A percentile compares a stretch with the other conserved stretches of the same genome.
These are phyloP conservation scores for Bacidia rubella DNA, from an alignment of 495 filamentous ascomycete species.

Conservation along the genomic window DNA sequence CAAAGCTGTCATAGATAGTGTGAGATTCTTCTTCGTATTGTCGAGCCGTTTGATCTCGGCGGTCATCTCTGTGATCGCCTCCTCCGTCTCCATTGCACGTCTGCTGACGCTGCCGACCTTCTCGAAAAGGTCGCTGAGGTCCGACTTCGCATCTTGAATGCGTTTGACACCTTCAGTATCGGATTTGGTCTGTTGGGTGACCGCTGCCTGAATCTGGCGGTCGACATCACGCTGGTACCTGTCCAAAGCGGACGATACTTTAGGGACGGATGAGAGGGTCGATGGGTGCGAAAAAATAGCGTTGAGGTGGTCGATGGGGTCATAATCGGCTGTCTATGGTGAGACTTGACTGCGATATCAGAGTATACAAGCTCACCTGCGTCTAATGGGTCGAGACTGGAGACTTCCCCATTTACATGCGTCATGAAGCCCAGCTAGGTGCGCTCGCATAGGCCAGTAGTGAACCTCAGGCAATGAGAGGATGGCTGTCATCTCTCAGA, in stretches of 20 bases:
- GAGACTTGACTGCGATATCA: constrained; percentile 10
- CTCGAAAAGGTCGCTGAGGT: constrained; percentile 78
- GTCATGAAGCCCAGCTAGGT: constrained; percentile 16
- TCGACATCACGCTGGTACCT: constrained; percentile 76
- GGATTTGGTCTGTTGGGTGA: constrained; percentile 68
- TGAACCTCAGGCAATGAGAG: too few relatives aligned
- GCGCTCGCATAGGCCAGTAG: too few relatives aligned
- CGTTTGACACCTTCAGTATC: constrained; percentile 78
- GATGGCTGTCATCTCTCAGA: too few relatives aligned
- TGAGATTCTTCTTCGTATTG: constrained; percentile 90
- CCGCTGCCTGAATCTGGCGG: constrained; percentile 59
- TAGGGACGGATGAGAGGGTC: constrained; percentile 63
- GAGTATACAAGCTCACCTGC: constrained; percentile 9
- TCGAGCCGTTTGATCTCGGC: constrained; percentile 98
- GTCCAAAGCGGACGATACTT: constrained; percentile 57
- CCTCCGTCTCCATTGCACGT: constrained; percentile 81
- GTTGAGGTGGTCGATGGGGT: constrained; percentile 89
- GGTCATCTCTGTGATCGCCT: constrained; percentile 96
- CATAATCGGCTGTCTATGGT: constrained; percentile 63
- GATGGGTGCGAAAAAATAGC: constrained; percentile 84
- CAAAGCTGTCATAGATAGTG: constrained; percentile 92
- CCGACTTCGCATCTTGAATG: constrained; percentile 79
- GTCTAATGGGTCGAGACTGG: constrained; percentile 13
- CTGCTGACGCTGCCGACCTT: constrained; percentile 92
- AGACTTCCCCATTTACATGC: constrained; percentile 14